Base-by-base conservation (phyloP, 352 stramenopile genomes). In the Globisporangium echinulatum region DNA sequence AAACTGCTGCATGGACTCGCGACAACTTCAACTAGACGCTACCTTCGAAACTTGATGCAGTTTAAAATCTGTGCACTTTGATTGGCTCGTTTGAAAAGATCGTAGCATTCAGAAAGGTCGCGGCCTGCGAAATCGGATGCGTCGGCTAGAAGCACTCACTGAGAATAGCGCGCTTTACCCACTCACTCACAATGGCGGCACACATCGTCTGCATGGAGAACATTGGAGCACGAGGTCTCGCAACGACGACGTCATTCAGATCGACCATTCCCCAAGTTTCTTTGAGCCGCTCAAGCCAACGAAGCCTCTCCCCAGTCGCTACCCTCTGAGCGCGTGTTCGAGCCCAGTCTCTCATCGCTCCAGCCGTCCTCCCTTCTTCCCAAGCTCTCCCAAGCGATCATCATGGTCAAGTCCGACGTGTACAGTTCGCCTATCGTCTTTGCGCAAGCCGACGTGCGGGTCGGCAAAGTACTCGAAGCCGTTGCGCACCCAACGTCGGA, bases 341-440 rank as follows among this genome's bases (percentile, higher is more conserved):
- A 17, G 13, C 43, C 25, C 25, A 25, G 25, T 2, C 43, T 55
- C 25, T 46, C 19, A 9, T 13, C 1, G n/a, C 19, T 14, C 14
- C 19, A 19, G 19, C 9, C 48, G 48, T 37, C 7, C 9, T 39
- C 40, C 38, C 10, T 7, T 25, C 7, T 17, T 17, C 57, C 51
- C 36, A 36, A 11, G 37, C 40, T 37, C 1, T 36, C 19, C 49
- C 33, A 55, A 36, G 25, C 25, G 25, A 25, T 25, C 25, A 25
- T 25, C 36, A 90, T 90, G 77, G 80, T 83, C 70, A 90, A 90
- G 70, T 85, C 72, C 37, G 80, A 90, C 69, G 77, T 90, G 57
- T 88, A 88, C 70, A 81, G 67, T 54, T 88, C 80, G 25, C 80
- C 80, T 10, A 87, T 88, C 59, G 70, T 87, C 40, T 90, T 88